These are phyloP conservation scores for Saussurea involucrata DNA, from an alignment of 129 eudicot genomes.

Conservation along the genomic window DNA sequence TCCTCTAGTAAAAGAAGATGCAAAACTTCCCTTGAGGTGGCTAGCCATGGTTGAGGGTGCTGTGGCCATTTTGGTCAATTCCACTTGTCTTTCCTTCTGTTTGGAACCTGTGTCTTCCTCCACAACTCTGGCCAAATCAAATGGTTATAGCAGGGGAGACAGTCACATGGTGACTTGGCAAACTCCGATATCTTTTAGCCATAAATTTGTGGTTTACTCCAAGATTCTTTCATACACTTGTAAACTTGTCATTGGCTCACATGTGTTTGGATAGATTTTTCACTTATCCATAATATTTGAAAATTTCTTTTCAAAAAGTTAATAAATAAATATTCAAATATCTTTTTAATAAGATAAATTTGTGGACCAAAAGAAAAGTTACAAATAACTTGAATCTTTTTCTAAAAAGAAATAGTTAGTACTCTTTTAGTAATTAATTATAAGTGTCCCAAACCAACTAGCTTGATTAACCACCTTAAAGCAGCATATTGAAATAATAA, in stretches of 20 bases:
- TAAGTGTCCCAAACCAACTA: no score
- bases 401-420: no score
- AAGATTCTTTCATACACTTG: constrained; percentile 21
- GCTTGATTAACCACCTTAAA: no score
- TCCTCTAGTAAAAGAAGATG: constrained; percentile 45
- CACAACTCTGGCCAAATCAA: constrained; percentile 8
- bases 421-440: no score
- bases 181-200: constrained; percentile 12
- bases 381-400: no score
- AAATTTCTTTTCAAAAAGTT: no score
- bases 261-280: constrained; percentile 18
- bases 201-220: constrained; percentile 13
- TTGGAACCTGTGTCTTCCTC: neutral
- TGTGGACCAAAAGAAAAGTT: neutral
- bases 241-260: constrained; percentile 21
- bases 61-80: constrained; percentile 37
- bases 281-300: constrained; percentile 21
- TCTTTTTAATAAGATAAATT: neutral
- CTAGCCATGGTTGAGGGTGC: constrained; percentile 68
- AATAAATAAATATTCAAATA: neutral
- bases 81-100: neutral
- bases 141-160: constrained; percentile 30
- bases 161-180: constrained; percentile 21
- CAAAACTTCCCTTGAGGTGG: constrained; percentile 71
- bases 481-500: no score